A percentile compares a stretch with the other conserved stretches of the same genome.
phyloP scores from a whole-genome alignment of 2,329 filamentous ascomycete species.

The Arthrobotrys megalospora region DNA sequence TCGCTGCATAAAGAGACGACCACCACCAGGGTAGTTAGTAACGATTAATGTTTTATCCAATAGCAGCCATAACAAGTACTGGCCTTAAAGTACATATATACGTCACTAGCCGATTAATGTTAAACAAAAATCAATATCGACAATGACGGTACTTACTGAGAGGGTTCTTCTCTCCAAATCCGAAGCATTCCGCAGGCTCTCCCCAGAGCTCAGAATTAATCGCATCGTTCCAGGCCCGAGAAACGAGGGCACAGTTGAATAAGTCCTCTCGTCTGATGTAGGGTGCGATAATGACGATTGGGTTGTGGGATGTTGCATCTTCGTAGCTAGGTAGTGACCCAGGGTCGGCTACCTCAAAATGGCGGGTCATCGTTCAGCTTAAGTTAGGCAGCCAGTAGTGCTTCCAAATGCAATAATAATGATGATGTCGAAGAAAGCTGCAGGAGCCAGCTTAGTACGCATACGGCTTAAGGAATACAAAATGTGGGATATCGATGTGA shows the following conservation, averaged over 20 bases:
- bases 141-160: constrained; percentile 23
- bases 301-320: constrained; percentile 61
- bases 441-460: neutral
- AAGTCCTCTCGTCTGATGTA: constrained; percentile 61
- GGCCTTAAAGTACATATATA: too few relatives aligned
- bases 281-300: constrained; percentile 56
- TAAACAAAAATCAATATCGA: neutral
- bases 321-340: constrained; percentile 61
- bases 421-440: neutral
- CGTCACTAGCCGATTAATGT: neutral
- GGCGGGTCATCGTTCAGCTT: constrained; percentile 8
- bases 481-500: neutral
- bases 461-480: neutral
- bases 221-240: constrained; percentile 56
- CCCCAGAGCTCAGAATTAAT: constrained; percentile 61
- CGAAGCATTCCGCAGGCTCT: constrained; percentile 51
- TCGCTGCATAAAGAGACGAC: constrained; percentile 12
- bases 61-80: too few relatives aligned
- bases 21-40: neutral
- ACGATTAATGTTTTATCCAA: neutral
- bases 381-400: neutral
- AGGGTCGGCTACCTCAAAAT: constrained; percentile 17
- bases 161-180: constrained; percentile 51
- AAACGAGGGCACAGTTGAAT: constrained; percentile 60
- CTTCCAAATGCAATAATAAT: too few relatives aligned